Evolutionary conservation across 768 basidiomycete genomes (phyloP).

Genomic region (Lactarius pseudohatsudake): DNA sequence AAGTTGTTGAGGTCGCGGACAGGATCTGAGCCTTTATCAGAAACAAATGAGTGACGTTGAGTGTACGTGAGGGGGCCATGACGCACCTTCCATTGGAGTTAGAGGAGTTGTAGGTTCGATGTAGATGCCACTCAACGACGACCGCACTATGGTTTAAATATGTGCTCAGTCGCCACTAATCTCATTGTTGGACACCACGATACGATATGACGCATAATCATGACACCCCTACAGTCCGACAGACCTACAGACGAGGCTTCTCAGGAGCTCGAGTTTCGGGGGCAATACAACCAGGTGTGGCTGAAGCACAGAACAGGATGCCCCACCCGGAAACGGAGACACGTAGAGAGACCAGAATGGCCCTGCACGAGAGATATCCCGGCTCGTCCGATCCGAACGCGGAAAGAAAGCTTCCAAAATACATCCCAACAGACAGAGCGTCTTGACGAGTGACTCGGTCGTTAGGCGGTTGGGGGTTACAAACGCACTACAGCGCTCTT

Average conservation of each 20-base stretch:
- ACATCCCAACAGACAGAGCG: conserved; percentile 11
- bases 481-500: background rate
- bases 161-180: background rate
- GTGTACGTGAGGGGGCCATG: background rate
- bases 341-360: background rate
- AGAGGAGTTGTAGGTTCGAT: background rate
- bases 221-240: conserved; percentile 15
- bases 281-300: background rate
- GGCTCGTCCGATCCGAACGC: background rate
- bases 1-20: conserved; percentile 17
- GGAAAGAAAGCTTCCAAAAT: conserved; percentile 2
- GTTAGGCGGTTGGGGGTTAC: background rate
- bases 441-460: background rate
- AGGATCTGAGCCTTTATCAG: conserved; percentile 9
- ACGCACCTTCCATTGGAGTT: conserved; percentile 8
- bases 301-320: background rate
- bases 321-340: background rate
- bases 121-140: background rate
- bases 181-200: background rate
- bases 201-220: background rate
- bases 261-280: background rate
- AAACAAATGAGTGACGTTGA: background rate
- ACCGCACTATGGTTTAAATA: conserved; percentile 3
- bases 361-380: background rate
- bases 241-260: conserved; percentile 11